These are phyloP conservation scores for Narthecium ossifragum DNA, from an alignment of 106 monocot genomes.

Conservation along the genomic window DNA sequence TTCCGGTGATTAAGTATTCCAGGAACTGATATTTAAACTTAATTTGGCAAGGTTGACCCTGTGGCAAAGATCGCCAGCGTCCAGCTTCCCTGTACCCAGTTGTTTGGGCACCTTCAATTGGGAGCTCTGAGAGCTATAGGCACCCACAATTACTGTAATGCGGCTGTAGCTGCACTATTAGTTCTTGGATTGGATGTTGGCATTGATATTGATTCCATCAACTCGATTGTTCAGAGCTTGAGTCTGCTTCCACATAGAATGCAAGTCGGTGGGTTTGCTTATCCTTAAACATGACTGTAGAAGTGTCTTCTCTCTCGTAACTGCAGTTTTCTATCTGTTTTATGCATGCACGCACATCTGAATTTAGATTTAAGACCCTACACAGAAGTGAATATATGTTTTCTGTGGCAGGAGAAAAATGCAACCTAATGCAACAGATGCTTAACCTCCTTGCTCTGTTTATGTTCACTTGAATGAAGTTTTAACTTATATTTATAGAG, in stretches of 20 bases:
- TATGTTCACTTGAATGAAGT: too few species aligned
- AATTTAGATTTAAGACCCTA: background rate
- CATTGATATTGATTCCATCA: constrained; percentile 17
- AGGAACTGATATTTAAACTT: constrained; percentile 1
- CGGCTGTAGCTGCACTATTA: constrained; percentile 35
- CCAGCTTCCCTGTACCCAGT: constrained; percentile 5
- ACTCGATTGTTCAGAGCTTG: constrained; percentile 14
- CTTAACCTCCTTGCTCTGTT: too few species aligned
- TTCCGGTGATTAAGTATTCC: too few species aligned
- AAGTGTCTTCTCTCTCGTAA: too few species aligned
- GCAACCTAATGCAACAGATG: too few species aligned
- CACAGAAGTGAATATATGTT: too few species aligned
- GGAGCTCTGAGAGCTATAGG: constrained; percentile 35
- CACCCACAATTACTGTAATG: constrained; percentile 37
- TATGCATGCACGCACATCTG: background rate
- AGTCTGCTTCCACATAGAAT: constrained; percentile 38
- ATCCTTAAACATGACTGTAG: too few species aligned
- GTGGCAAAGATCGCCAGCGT: constrained; percentile 25
- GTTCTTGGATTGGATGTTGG: constrained; percentile 45
- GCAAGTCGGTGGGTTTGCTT: constrained; percentile 32
- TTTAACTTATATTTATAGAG: too few species aligned
- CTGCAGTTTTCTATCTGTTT: background rate
- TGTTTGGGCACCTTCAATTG: constrained; percentile 13
- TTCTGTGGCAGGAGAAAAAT: too few species aligned
- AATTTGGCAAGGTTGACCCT: constrained; percentile 17